phyloP scores from a whole-genome alignment of 441 rosid species.

The Raphanus hybrid region DNA sequence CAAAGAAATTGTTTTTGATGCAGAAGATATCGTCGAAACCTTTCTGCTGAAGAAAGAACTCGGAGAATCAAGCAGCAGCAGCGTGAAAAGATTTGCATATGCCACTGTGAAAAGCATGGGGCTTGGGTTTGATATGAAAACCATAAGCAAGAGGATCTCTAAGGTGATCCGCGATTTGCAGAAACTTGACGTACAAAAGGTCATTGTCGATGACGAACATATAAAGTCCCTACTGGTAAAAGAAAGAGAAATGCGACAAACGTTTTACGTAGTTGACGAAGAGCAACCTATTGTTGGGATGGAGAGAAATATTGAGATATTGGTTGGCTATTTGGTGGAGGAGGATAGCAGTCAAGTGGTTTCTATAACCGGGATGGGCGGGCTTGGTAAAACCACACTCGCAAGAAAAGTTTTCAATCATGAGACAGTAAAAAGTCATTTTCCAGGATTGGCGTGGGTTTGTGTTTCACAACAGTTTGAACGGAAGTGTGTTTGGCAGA shows the following conservation, averaged over 20 bases:
- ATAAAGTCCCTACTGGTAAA: background rate
- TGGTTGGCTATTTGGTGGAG: background rate
- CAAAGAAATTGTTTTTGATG: background rate
- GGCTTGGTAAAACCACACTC: background rate
- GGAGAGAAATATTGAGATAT: background rate
- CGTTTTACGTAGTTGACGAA: background rate
- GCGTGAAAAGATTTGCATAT: background rate
- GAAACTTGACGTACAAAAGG: background rate
- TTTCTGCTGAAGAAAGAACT: background rate
- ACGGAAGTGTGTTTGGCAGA: background rate
- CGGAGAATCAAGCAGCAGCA: background rate
- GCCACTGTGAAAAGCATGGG: background rate
- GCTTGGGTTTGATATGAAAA: background rate
- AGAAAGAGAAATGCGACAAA: background rate
- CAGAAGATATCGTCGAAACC: background rate
- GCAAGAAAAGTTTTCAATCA: background rate
- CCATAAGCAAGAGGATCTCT: background rate
- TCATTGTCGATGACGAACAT: background rate
- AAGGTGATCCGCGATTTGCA: background rate
- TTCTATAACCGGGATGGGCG: background rate
- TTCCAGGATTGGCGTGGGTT: background rate
- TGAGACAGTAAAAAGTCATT: background rate
- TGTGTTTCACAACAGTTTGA: background rate
- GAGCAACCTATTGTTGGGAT: background rate
- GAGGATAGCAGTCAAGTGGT: background rate